These are phyloP conservation scores for Coemansia sp. DNA, from an alignment of 192 early-diverging fungal species.

Conservation along the genomic window DNA sequence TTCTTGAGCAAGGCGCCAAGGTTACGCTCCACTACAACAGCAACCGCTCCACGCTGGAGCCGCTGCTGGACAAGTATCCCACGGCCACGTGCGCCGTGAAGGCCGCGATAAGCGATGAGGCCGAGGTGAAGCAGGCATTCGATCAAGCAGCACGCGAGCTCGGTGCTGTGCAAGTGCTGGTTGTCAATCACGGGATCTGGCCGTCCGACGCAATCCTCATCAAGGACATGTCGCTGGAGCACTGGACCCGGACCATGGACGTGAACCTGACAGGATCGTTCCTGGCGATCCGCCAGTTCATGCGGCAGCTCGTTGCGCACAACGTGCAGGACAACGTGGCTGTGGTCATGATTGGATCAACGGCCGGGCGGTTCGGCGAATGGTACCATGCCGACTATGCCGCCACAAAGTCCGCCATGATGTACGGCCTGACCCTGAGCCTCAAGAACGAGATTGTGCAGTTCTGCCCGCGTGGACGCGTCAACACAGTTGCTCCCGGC, in stretches of 20 bases:
- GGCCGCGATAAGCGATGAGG: slow-evolving; percentile 51
- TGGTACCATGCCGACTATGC: slow-evolving; percentile 58
- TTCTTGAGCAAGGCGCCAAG: slow-evolving; percentile 55
- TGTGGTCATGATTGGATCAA: slow-evolving; percentile 49
- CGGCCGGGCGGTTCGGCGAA: slow-evolving; percentile 62
- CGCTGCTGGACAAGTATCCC: slow-evolving; percentile 37
- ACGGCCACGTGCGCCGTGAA: slow-evolving; percentile 12
- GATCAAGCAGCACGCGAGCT: slow-evolving; percentile 12
- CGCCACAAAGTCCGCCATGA: slow-evolving; percentile 55
- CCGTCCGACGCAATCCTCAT: slow-evolving; percentile 47
- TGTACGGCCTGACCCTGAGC: slow-evolving; percentile 49
- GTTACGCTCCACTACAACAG: slow-evolving; percentile 59
- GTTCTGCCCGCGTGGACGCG: slow-evolving; percentile 55
- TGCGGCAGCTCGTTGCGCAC: slow-evolving; percentile 28
- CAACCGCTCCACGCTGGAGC: slow-evolving; percentile 15
- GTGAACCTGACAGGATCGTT: slow-evolving; percentile 63
- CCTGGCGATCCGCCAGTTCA: slow-evolving; percentile 39
- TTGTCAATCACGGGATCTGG: slow-evolving; percentile 64
- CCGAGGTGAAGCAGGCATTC: slow-evolving; percentile 28
- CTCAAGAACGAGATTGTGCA: slow-evolving; percentile 63
- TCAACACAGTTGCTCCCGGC: slow-evolving; percentile 48
- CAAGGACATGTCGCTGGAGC: slow-evolving; percentile 57
- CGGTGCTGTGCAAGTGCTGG: slow-evolving; percentile 54
- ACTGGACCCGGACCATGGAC: slow-evolving; percentile 53
- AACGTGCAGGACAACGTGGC: slow-evolving; percentile 36